These are phyloP conservation scores for Aspergillus bombycis DNA, from an alignment of 2,329 filamentous ascomycete genomes.

Conservation along the genomic window DNA sequence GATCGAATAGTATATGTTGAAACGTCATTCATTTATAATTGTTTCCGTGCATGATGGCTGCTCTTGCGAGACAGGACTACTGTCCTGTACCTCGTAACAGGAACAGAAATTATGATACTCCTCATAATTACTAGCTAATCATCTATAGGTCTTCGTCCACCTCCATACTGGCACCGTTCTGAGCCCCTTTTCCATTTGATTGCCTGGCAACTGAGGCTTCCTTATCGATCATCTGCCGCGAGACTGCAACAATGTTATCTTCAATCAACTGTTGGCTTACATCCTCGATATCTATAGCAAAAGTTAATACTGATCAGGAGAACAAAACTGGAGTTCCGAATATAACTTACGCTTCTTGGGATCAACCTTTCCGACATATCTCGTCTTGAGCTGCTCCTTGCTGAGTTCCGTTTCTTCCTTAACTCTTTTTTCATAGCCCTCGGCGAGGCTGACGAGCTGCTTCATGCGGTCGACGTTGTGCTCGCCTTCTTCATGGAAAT, in stretches of 20 bases:
- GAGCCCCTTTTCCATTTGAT: slow-evolving; percentile 46
- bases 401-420: slow-evolving; percentile 98
- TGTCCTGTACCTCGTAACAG: background rate
- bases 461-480: slow-evolving; percentile 88
- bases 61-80: background rate
- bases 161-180: slow-evolving; percentile 64
- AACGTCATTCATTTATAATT: slow-evolving; percentile 13
- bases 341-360: slow-evolving; percentile 82
- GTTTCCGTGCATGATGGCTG: slow-evolving; percentile 5
- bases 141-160: slow-evolving; percentile 63
- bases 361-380: slow-evolving; percentile 98
- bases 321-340: background rate
- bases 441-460: slow-evolving; percentile 83
- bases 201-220: slow-evolving; percentile 86
- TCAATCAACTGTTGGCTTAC: slow-evolving; percentile 96
- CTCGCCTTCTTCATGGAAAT: slow-evolving; percentile 82
- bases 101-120: slow-evolving; percentile 2
- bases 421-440: slow-evolving; percentile 97
- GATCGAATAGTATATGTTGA: background rate
- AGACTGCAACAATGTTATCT: slow-evolving; percentile 99
- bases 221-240: slow-evolving; percentile 98
- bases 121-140: slow-evolving; percentile 17
- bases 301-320: slow-evolving; percentile 23
- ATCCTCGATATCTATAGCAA: slow-evolving; percentile 75
- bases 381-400: slow-evolving; percentile 96